Base-by-base conservation (phyloP, 2,329 filamentous ascomycete species). In the Penicillium italicum region DNA sequence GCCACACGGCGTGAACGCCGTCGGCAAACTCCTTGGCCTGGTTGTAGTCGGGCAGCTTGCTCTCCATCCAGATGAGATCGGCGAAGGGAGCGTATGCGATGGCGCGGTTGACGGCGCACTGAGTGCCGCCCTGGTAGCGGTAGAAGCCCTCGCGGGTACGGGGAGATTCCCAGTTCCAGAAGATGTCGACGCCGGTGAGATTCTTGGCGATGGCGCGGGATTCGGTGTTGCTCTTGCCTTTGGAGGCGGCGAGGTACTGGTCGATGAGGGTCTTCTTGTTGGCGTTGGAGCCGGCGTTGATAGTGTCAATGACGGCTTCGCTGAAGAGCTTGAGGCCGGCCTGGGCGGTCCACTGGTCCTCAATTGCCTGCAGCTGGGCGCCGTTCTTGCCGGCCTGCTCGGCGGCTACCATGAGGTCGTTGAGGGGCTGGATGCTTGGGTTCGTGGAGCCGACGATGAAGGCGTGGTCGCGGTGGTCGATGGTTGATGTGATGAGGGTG, bases 31-130 rank as follows among this genome's bases (percentile, higher is more conserved):
- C 89, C 79, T 91, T 85, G 24, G 94, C 94, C 79, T 97, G 94
- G 47, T 82, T 82, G 74, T 82, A 97, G 74, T 97, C 93, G 43
- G 94, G 94, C 64, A 96, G 81, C 79, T 96, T 97, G 79, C 88
- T 93, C 84, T 99, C 94, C 94, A 99, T 99, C 94, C 94, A 99
- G 76, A 99, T 96, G 73, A 95, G 86, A 70, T 97, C 93, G 60
- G 88, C 89, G 78, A 95, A 96, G 2, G 94, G 93, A 0, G 90
- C 93, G 71, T 95, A 97, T 6, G 93, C 91, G 56, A 96, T 79
- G 33, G 92, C 93, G 45, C 93, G 86, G 81, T 94, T 95, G 72
- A 97, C 80, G 57, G 92, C 91, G 74, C 90, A 96, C 74, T 91
- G 87, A 69, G 90, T 96, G 57, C 94, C 94, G 58, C 94, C 94